Conservation (phyloP, 2,329 filamentous ascomycete genomes). For the Colletotrichum navitas region DNA sequence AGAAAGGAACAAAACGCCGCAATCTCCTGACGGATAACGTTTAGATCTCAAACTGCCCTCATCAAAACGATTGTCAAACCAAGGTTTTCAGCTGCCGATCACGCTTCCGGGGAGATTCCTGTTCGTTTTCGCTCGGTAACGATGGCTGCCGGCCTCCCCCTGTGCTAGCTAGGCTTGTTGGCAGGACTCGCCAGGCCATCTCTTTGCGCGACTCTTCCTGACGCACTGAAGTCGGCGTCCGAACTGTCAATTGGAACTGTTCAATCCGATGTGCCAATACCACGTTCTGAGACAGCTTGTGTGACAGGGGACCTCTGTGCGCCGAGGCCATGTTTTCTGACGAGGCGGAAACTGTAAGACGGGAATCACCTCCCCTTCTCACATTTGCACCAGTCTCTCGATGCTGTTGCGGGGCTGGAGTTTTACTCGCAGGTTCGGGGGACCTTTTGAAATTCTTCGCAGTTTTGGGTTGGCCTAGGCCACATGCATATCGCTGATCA, state of each 20-base stretch:
- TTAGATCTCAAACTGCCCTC: not conserved
- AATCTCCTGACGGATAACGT: not conserved
- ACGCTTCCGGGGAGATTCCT: not conserved
- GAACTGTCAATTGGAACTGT: slow-evolving; percentile 25
- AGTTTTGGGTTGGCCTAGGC: not conserved
- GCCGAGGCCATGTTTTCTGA: not conserved
- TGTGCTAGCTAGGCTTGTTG: not conserved
- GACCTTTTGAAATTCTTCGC: not conserved
- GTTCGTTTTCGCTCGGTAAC: not conserved
- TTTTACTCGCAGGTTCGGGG: not conserved
- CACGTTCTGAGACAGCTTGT: slow-evolving; percentile 20
- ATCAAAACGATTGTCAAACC: slow-evolving; percentile 1
- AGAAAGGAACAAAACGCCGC: not conserved
- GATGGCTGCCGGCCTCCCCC: slow-evolving; percentile 3
- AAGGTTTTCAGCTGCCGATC: slow-evolving; percentile 9
- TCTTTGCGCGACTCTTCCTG: not conserved
- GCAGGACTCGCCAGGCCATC: not conserved
- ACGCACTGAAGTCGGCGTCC: slow-evolving; percentile 5
- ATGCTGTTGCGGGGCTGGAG: not conserved
- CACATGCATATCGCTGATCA: not conserved
- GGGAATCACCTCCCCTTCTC: not conserved
- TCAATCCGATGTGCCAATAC: slow-evolving; percentile 24
- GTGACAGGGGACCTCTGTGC: slow-evolving; percentile 29
- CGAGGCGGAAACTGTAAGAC: not conserved
- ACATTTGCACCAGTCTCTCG: not conserved